A percentile compares a stretch with the other conserved stretches of the same genome.
Conservation (phyloP, 805 yeast genomes). For the Yamadazyma sp. region DNA sequence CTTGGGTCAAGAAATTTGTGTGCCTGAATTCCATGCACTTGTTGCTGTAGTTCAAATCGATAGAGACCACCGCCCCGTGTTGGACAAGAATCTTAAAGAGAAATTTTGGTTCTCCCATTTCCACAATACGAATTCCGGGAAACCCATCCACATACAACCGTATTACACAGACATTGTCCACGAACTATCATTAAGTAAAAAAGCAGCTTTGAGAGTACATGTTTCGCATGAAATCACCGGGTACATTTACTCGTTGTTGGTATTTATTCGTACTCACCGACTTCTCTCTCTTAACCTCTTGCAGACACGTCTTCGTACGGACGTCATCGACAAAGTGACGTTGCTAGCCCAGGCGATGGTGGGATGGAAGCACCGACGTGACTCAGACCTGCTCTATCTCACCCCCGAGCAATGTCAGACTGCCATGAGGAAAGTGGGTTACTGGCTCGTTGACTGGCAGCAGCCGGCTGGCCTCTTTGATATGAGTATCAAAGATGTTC, state of each 20-base stretch:
- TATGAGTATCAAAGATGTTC: constrained; percentile 8
- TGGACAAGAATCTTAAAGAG: constrained; percentile 22
- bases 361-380: constrained; percentile 12
- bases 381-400: constrained; percentile 20
- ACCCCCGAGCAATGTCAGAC: constrained; percentile 40
- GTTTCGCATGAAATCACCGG: constrained; percentile 36
- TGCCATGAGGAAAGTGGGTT: constrained; percentile 39
- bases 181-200: background rate
- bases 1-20: constrained; percentile 10
- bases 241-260: constrained; percentile 38
- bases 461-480: constrained; percentile 6
- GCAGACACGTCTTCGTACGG: constrained; percentile 33
- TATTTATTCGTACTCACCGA: constrained; percentile 39
- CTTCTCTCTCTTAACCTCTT: constrained; percentile 39
- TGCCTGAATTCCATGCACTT: constrained; percentile 19
- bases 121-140: constrained; percentile 1
- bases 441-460: constrained; percentile 48
- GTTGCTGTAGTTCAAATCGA: constrained; percentile 18
- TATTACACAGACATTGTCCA: background rate
- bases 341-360: constrained; percentile 29
- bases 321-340: constrained; percentile 28
- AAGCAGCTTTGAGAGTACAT: constrained; percentile 19
- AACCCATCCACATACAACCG: too few species aligned
- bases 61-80: background rate
- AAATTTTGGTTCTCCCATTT: constrained; percentile 28